A percentile compares a stretch with the other conserved stretches of the same genome.
Conservation (phyloP, 306 rosid genomes). For the Dalbergia oliveri region DNA sequence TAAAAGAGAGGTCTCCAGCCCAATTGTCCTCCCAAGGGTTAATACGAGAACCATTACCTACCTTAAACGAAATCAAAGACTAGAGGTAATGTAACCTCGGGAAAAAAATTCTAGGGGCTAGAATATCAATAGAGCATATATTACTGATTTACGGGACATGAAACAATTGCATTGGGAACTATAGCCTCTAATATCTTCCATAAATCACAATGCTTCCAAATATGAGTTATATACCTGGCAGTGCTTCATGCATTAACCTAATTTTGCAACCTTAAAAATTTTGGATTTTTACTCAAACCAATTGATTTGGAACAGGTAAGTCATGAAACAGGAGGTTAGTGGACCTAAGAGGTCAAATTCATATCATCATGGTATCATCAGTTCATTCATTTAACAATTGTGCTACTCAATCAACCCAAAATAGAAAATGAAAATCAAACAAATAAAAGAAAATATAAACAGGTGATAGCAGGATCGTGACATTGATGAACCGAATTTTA, state of each 20-base stretch:
- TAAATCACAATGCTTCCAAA: neutral
- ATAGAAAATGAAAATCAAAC: too few species aligned
- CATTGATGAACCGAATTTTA: too few species aligned
- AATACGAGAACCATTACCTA: too few species aligned
- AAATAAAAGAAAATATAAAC: too few species aligned
- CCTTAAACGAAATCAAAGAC: too few species aligned
- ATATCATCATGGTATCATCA: neutral
- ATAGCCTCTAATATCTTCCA: neutral
- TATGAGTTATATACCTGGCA: neutral
- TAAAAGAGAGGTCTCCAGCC: too few species aligned
- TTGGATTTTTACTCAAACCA: neutral
- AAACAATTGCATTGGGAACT: neutral
- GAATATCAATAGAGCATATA: slow-evolving; percentile 9
- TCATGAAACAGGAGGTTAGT: neutral
- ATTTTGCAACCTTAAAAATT: neutral
- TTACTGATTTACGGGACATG: neutral
- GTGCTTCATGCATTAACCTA: neutral
- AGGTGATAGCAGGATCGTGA: neutral
- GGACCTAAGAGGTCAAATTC: slow-evolving; percentile 8
- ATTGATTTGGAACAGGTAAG: neutral
- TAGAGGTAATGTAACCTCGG: too few species aligned
- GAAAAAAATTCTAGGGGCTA: too few species aligned
- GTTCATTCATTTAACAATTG: too few species aligned
- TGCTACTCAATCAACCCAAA: too few species aligned
- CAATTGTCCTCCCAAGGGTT: too few species aligned